These are phyloP conservation scores for Pontederia paniculata DNA, from an alignment of 176 grass and related monocot species.

Conservation along the genomic window DNA sequence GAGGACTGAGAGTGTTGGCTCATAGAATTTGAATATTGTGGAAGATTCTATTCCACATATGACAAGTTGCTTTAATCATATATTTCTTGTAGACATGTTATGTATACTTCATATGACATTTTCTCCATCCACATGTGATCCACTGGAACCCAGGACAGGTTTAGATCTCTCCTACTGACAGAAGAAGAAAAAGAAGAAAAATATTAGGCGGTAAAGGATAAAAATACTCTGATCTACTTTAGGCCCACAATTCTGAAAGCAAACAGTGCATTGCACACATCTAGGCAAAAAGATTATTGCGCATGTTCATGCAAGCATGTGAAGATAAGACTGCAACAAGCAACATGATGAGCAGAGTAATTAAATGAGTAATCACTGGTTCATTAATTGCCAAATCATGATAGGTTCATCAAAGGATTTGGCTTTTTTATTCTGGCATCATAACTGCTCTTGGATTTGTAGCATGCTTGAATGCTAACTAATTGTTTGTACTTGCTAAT, in stretches of 20 bases:
- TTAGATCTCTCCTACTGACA: constrained; percentile 65
- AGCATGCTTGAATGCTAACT: no score
- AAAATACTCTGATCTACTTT: background rate
- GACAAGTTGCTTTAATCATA: constrained; percentile 42
- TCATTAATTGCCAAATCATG: background rate
- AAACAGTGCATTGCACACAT: background rate
- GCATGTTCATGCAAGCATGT: constrained; percentile 11
- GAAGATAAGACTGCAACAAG: constrained; percentile 13
- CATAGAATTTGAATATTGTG: constrained; percentile 60
- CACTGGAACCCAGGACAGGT: constrained; percentile 50
- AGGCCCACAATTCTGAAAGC: constrained; percentile 2
- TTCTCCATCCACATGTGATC: constrained; percentile 68
- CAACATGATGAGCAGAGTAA: background rate
- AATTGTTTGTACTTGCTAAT: no score
- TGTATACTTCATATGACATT: constrained; percentile 62
- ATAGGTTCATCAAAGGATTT: constrained; percentile 10
- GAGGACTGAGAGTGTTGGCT: constrained; percentile 1
- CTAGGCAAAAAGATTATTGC: background rate
- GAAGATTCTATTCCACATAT: constrained; percentile 79
- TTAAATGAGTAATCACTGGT: background rate
- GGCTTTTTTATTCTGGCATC: no score
- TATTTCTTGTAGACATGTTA: constrained; percentile 46
- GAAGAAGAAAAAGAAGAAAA: constrained; percentile 14
- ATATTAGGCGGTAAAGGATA: constrained; percentile 2
- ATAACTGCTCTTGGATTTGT: no score